Base-by-base conservation (phyloP, 257 asterid genomes). In the Cruciata laevipes region DNA sequence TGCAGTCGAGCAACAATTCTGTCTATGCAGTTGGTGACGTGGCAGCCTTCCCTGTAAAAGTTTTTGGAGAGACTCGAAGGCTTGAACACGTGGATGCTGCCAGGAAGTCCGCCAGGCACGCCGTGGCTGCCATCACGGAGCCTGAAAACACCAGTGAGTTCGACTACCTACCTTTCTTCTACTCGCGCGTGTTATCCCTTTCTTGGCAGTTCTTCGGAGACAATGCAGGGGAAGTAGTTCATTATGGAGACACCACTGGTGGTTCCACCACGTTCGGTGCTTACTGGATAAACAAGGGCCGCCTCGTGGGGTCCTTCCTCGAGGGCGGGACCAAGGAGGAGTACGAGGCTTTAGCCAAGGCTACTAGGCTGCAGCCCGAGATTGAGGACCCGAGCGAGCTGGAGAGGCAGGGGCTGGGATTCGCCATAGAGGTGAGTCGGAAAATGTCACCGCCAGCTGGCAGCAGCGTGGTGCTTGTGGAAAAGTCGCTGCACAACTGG, bases 181-280 rank as follows among this genome's bases (percentile, higher is more conserved):
- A 88, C 76, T 91, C 98, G 69, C 75, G 98, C 63, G 83, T 88
- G 69, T 91, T 91, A 82, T 80, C 95, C 10, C 61, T 85, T 25
- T 88, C 93, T 30, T 91, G 98, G 96, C 96, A 91, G 83, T 88
- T 91, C 63, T 91, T 83, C 25, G 98, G 98, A 24, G 95, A 91
- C 73, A 81, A 73, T 67, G 78, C 71, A 1, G 96, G 96, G 37
- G 88, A 91, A 66, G 95, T 72, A 0, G 82, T 86, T 69, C 87
- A 91, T 74, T 91, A 88, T 13, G 95, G 98, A 33, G 91, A 91
- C 63, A 86, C 82, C 76, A 20, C 71, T 0, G 82, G 83, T 5
- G 71, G 73, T 12, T 42, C 51, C 3, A 42, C 51, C 38, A 73
- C 68, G 4, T 83, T 90, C 16, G 96, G 97, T 23, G 96, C 95